phyloP scores from a whole-genome alignment of 1,284 basidiomycete genomes.

The Ustilago nuda region DNA sequence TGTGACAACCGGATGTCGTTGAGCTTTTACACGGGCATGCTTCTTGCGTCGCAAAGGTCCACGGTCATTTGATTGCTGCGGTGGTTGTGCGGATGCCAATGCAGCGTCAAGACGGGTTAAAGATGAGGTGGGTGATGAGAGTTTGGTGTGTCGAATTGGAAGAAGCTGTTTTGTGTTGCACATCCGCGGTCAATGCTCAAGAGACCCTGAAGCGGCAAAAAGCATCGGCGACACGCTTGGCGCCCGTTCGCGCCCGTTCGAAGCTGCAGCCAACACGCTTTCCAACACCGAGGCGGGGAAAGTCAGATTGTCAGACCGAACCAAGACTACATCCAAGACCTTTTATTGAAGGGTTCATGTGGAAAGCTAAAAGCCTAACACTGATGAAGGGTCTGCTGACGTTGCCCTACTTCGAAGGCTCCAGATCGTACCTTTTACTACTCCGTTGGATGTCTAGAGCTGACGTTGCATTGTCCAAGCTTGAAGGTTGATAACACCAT shows the following conservation, averaged over 20 bases:
- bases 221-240: constrained; percentile 1
- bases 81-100: not conserved
- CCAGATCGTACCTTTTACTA: too few species aligned
- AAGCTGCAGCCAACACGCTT: constrained; percentile 17
- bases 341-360: not conserved
- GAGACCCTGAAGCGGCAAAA: constrained; percentile 18
- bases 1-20: not conserved
- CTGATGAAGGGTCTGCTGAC: too few species aligned
- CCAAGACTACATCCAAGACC: not conserved
- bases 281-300: constrained; percentile 11
- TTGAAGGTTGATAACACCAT: too few species aligned
- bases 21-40: not conserved
- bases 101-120: not conserved
- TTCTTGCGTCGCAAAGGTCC: not conserved
- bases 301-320: not conserved
- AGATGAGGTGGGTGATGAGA: not conserved
- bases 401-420: too few species aligned
- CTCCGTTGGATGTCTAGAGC: too few species aligned
- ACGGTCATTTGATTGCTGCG: not conserved
- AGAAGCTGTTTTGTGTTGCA: constrained; percentile 8
- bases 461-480: too few species aligned
- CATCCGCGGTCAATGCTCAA: not conserved
- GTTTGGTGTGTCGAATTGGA: constrained; percentile 13
- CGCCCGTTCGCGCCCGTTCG: constrained; percentile 9
- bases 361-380: not conserved